Evolutionary conservation across 805 yeast genomes (phyloP).

Genomic region (Metschnikowia sp.): DNA sequence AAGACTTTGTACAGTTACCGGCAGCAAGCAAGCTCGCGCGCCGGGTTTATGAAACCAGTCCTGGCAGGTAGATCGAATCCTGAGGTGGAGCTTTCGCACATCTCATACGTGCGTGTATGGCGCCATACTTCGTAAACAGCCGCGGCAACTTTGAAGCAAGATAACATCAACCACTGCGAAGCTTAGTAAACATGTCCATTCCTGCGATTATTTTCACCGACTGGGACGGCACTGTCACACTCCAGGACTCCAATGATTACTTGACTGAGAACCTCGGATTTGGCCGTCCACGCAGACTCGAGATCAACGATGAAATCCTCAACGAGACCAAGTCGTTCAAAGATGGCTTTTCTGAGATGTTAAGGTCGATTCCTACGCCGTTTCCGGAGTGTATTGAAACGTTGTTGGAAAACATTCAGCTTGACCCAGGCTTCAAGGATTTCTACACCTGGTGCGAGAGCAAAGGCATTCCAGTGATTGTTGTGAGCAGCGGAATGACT

Average conservation of each 20-base stretch:
- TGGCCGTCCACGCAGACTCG: slow-evolving; percentile 65
- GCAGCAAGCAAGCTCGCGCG: too few relatives aligned
- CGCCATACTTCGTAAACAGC: too few relatives aligned
- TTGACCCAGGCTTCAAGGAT: slow-evolving; percentile 87
- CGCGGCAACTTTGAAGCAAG: slow-evolving; percentile 25
- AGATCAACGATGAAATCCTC: slow-evolving; percentile 68
- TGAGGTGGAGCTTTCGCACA: too few relatives aligned
- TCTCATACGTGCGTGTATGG: too few relatives aligned
- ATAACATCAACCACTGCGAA: slow-evolving; percentile 56
- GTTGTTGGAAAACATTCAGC: slow-evolving; percentile 58
- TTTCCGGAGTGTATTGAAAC: slow-evolving; percentile 77
- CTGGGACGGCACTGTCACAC: slow-evolving; percentile 96
- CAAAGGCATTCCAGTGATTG: slow-evolving; percentile 75
- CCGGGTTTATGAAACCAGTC: too few relatives aligned
- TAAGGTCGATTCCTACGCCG: slow-evolving; percentile 71
- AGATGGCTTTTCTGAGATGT: slow-evolving; percentile 82
- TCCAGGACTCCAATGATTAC: slow-evolving; percentile 91
- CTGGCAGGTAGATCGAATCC: too few relatives aligned
- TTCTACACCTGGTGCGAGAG: slow-evolving; percentile 77
- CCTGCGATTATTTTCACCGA: slow-evolving; percentile 89
- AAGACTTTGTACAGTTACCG: too few relatives aligned
- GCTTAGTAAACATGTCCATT: slow-evolving; percentile 19
- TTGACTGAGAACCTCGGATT: slow-evolving; percentile 87
- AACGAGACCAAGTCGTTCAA: slow-evolving; percentile 67
- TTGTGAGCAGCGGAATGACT: slow-evolving; percentile 90